phyloP scores from a whole-genome alignment of 805 yeast species.

The Wickerhamiella galacta region DNA sequence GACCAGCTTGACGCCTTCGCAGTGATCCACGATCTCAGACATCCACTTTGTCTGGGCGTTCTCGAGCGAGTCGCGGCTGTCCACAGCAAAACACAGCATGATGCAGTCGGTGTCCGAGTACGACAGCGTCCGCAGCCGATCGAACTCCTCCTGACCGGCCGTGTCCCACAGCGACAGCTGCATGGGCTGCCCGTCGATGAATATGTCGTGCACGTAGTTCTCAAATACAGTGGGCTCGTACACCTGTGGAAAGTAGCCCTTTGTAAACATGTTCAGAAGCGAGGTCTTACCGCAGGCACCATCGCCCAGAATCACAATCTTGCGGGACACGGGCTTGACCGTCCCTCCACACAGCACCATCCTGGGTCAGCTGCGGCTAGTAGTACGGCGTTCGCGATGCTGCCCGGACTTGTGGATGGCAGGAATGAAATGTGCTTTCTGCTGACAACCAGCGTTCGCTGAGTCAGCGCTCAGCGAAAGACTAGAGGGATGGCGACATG shows the following conservation, averaged over 20 bases:
- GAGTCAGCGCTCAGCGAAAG: no score
- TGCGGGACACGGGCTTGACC: slow-evolving; percentile 48
- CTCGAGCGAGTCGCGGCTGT: slow-evolving; percentile 83
- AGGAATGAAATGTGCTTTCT: no score
- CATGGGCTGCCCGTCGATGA: slow-evolving; percentile 84
- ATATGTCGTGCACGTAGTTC: slow-evolving; percentile 91
- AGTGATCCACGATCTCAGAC: slow-evolving; percentile 90
- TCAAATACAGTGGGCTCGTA: slow-evolving; percentile 97
- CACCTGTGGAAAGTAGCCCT: slow-evolving; percentile 96
- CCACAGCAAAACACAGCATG: slow-evolving; percentile 90
- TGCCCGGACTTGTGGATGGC: no score
- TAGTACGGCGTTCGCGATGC: no score
- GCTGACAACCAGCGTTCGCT: no score
- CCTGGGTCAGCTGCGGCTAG: no score
- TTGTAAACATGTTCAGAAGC: slow-evolving; percentile 79
- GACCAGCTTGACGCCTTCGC: slow-evolving; percentile 89
- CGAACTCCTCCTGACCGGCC: slow-evolving; percentile 98
- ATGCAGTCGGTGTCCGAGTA: slow-evolving; percentile 94
- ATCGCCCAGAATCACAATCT: slow-evolving; percentile 87
- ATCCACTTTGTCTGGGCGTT: slow-evolving; percentile 95
- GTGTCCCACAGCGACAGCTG: slow-evolving; percentile 95
- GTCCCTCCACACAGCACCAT: slow-evolving; percentile 27
- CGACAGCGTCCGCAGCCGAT: slow-evolving; percentile 76
- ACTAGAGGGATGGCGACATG: no score
- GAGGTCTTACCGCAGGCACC: slow-evolving; percentile 99